Percentiles rank a stretch among this genome's conserved stretches.
phyloP scores from a whole-genome alignment of 2,329 filamentous ascomycete species.

The Aphanoascus verrucosus region DNA sequence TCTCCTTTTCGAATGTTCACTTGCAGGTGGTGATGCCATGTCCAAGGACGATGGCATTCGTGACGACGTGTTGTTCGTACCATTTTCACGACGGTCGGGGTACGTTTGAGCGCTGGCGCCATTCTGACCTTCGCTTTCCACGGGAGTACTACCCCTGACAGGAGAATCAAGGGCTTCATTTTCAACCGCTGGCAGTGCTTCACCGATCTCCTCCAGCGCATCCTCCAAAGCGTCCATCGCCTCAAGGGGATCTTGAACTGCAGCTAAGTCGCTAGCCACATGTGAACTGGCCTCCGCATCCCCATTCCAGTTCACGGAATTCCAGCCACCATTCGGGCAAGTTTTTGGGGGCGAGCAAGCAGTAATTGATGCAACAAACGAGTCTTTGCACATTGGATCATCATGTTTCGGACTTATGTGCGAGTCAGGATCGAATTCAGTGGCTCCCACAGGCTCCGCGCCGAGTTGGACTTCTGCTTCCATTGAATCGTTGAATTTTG shows the following conservation, averaged over 20 bases:
- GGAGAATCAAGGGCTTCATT: conserved; percentile 22
- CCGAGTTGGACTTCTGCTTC: background rate
- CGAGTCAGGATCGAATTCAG: conserved; percentile 21
- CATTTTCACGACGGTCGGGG: background rate
- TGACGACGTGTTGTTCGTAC: background rate
- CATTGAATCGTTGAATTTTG: background rate
- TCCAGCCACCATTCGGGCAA: background rate
- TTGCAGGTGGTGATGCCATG: background rate
- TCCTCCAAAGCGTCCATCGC: conserved; percentile 44
- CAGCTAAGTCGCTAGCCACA: conserved; percentile 15
- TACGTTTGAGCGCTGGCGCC: background rate
- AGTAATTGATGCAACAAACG: conserved; percentile 22
- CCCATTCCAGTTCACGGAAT: background rate
- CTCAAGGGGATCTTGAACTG: conserved; percentile 39
- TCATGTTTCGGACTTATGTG: conserved; percentile 15
- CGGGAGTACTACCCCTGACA: background rate
- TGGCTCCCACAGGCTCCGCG: conserved; percentile 10
- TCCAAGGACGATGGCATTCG: background rate
- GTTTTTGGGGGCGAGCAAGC: conserved; percentile 21
- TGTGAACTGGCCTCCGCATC: conserved; percentile 14
- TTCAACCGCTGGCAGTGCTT: conserved; percentile 25
- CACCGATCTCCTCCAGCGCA: conserved; percentile 39
- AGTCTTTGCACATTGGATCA: conserved; percentile 18
- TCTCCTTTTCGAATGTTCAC: background rate
- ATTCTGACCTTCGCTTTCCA: background rate